Percentiles rank a stretch among this genome's conserved stretches.
These are phyloP conservation scores for Galium porrigens DNA, from an alignment of 305 asterid species.

Conservation along the genomic window DNA sequence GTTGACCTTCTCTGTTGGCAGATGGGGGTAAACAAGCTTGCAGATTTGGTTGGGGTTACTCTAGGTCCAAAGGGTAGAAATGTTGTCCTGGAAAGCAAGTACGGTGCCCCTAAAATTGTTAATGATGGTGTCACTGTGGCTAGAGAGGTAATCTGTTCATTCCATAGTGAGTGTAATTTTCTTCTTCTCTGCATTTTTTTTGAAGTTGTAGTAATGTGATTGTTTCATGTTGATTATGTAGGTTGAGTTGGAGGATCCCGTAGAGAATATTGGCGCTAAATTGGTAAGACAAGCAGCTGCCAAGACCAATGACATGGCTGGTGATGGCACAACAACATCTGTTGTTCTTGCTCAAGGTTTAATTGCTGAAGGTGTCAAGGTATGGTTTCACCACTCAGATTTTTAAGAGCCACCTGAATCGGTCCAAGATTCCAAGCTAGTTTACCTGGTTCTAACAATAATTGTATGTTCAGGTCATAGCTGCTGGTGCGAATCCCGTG, in stretches of 20 bases:
- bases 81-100: constrained; percentile 92
- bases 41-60: constrained; percentile 91
- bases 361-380: constrained; percentile 95
- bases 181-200: background rate
- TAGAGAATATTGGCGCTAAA: constrained; percentile 94
- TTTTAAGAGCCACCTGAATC: background rate
- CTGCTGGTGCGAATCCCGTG: constrained; percentile 96
- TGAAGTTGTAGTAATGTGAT: background rate
- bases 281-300: constrained; percentile 96
- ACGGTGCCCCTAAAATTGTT: constrained; percentile 83
- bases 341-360: constrained; percentile 97
- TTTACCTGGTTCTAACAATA: background rate
- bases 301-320: constrained; percentile 92
- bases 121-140: constrained; percentile 96
- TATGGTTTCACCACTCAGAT: constrained; percentile 13
- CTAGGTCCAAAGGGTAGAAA: constrained; percentile 95
- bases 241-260: constrained; percentile 98
- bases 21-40: constrained; percentile 87
- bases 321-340: constrained; percentile 97
- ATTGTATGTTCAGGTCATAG: constrained; percentile 52
- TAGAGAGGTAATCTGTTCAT: constrained; percentile 38
- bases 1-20: constrained; percentile 20
- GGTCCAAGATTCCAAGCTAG: background rate
- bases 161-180: background rate
- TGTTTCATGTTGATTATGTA: constrained; percentile 11